phyloP scores from a whole-genome alignment of 2,329 filamentous ascomycete species.

The Claviceps citrina region DNA sequence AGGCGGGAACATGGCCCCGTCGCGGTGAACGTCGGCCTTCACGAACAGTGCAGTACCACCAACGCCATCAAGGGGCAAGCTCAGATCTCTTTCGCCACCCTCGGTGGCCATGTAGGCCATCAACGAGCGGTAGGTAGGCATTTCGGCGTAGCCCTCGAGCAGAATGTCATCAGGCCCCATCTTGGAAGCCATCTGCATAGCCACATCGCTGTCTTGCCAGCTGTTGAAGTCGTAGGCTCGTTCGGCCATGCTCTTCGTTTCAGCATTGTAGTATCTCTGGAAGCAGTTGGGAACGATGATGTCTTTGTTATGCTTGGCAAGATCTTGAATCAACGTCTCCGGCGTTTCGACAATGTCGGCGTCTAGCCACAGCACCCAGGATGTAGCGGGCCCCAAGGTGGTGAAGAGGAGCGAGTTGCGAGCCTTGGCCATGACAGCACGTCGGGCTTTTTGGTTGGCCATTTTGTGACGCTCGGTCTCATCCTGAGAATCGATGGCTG shows the following conservation, averaged over 20 bases:
- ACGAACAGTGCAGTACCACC: slow-evolving; percentile 86
- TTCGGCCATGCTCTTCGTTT: slow-evolving; percentile 54
- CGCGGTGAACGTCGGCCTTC: slow-evolving; percentile 90
- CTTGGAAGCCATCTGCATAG: slow-evolving; percentile 55
- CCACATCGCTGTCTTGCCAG: slow-evolving; percentile 80
- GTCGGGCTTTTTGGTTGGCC: slow-evolving; percentile 69
- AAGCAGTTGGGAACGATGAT: slow-evolving; percentile 92
- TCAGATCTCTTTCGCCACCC: slow-evolving; percentile 39
- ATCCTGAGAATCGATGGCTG: slow-evolving; percentile 62
- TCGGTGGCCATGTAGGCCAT: slow-evolving; percentile 69
- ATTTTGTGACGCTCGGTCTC: slow-evolving; percentile 87
- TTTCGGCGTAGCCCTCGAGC: slow-evolving; percentile 81
- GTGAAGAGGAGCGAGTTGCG: slow-evolving; percentile 92
- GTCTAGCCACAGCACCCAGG: slow-evolving; percentile 96
- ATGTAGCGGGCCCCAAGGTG: slow-evolving; percentile 75
- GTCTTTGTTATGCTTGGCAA: slow-evolving; percentile 75
- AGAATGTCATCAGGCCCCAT: slow-evolving; percentile 90
- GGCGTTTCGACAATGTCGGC: slow-evolving; percentile 85
- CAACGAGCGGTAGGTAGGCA: slow-evolving; percentile 78
- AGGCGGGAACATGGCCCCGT: slow-evolving; percentile 95
- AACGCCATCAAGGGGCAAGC: slow-evolving; percentile 76
- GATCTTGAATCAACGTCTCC: slow-evolving; percentile 71
- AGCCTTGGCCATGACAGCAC: slow-evolving; percentile 82
- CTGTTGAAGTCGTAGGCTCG: slow-evolving; percentile 94
- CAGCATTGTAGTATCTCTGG: slow-evolving; percentile 62